Conservation (phyloP, 139 green algal genomes). For the Klebsormidium nitens region DNA sequence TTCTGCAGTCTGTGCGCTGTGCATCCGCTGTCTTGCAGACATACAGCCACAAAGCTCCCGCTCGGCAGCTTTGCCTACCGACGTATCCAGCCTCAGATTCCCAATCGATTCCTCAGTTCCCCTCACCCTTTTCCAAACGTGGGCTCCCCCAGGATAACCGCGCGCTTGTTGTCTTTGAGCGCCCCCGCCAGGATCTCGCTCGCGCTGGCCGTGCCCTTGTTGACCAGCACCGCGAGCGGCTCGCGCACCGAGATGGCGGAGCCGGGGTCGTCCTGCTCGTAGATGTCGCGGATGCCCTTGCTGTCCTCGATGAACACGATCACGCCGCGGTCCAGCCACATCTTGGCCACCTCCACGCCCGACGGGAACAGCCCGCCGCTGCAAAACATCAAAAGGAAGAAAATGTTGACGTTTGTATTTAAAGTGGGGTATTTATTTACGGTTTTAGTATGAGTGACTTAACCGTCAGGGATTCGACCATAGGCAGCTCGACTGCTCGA, state of each 20-base stretch:
- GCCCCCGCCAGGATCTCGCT: conserved; percentile 91
- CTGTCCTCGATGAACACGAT: conserved; percentile 92
- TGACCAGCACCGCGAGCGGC: conserved; percentile 54
- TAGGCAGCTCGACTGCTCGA: no score
- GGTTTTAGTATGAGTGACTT: no score
- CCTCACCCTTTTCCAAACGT: conserved; percentile 91
- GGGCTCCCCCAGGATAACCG: conserved; percentile 63
- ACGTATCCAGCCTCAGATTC: no score
- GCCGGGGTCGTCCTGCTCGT: conserved; percentile 58
- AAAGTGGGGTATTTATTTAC: no score
- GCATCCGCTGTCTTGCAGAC: no score
- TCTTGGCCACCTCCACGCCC: conserved; percentile 76
- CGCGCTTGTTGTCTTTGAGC: conserved; percentile 81
- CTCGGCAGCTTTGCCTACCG: no score
- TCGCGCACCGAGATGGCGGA: conserved; percentile 8
- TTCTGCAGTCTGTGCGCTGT: no score
- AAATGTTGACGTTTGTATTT: no score
- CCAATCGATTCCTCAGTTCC: no score
- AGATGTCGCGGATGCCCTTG: conserved; percentile 81
- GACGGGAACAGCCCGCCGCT: conserved; percentile 87
- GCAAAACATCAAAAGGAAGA: no score
- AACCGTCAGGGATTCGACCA: no score
- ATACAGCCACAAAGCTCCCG: no score
- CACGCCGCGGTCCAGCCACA: conserved; percentile 59
- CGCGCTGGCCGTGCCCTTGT: conserved; percentile 89